These are phyloP conservation scores for Pythium brachiatum DNA, from an alignment of 352 stramenopile species.

Conservation along the genomic window DNA sequence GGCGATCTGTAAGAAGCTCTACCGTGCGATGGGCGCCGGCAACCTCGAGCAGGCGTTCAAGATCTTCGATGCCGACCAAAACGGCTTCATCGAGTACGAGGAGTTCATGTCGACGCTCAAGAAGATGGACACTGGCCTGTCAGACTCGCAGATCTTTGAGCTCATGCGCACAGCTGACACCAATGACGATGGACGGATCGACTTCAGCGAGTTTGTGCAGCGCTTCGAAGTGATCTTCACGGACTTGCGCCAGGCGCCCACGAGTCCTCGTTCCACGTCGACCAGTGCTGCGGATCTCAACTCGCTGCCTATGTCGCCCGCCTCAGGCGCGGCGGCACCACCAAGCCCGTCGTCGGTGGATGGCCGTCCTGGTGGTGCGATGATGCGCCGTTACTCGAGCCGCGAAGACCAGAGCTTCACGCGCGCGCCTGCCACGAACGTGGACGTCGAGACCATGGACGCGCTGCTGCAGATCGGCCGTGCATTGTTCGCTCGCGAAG, in stretches of 20 bases:
- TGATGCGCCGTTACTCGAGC: slow-evolving; percentile 54
- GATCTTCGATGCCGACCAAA: slow-evolving; percentile 89
- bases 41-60: slow-evolving; percentile 89
- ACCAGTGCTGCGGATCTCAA: slow-evolving; percentile 12
- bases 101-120: slow-evolving; percentile 91
- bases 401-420: slow-evolving; percentile 64
- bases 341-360: slow-evolving; percentile 14
- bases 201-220: slow-evolving; percentile 89
- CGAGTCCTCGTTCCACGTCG: slow-evolving; percentile 22
- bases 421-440: slow-evolving; percentile 44
- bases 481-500: slow-evolving; percentile 66
- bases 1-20: slow-evolving; percentile 91
- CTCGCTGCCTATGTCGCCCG: slow-evolving; percentile 12
- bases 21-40: slow-evolving; percentile 88
- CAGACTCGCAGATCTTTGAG: slow-evolving; percentile 90
- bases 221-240: slow-evolving; percentile 93
- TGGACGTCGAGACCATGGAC: slow-evolving; percentile 83
- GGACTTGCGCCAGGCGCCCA: slow-evolving; percentile 41
- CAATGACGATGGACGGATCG: slow-evolving; percentile 90
- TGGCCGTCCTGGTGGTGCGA: slow-evolving; percentile 22
- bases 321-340: background rate
- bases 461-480: slow-evolving; percentile 76
- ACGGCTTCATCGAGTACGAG: slow-evolving; percentile 92
- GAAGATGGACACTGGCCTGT: slow-evolving; percentile 90
- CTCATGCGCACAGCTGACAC: slow-evolving; percentile 92